Evolutionary conservation across 257 asterid species (phyloP).

Genomic region (Striga asiatica): DNA sequence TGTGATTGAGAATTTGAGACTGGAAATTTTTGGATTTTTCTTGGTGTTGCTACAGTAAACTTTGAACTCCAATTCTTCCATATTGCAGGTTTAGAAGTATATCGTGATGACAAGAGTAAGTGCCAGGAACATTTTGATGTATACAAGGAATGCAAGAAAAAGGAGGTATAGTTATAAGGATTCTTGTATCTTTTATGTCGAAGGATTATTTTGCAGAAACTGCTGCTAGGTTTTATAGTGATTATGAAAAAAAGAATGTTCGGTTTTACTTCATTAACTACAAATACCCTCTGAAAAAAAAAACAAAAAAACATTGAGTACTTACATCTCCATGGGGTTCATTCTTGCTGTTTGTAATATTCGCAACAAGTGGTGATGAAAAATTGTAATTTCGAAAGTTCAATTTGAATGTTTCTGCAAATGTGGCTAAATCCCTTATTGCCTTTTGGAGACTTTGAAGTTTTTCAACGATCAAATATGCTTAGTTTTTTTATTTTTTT

Average conservation of each 20-base stretch:
- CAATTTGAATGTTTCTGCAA: too few relatives aligned
- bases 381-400: background rate
- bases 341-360: too few relatives aligned
- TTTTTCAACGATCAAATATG: background rate
- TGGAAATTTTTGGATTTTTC: background rate
- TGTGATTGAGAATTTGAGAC: conserved; percentile 5
- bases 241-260: background rate
- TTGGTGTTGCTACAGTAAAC: too few relatives aligned
- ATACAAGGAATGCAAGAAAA: conserved; percentile 93
- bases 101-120: conserved; percentile 63
- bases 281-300: background rate
- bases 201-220: background rate
- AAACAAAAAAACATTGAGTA: background rate
- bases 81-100: conserved; percentile 64
- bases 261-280: background rate
- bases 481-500: too few relatives aligned
- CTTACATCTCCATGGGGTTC: too few relatives aligned
- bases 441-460: background rate
- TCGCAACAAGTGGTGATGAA: too few relatives aligned
- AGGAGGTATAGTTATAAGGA: conserved; percentile 41
- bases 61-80: conserved; percentile 1
- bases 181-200: background rate
- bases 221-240: background rate
- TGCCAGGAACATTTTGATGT: conserved; percentile 84
- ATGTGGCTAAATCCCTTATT: background rate